A percentile compares a stretch with the other conserved stretches of the same genome.
Evolutionary conservation across 495 filamentous ascomycete species (phyloP).

Genomic region (Neurospora tetraspora): DNA sequence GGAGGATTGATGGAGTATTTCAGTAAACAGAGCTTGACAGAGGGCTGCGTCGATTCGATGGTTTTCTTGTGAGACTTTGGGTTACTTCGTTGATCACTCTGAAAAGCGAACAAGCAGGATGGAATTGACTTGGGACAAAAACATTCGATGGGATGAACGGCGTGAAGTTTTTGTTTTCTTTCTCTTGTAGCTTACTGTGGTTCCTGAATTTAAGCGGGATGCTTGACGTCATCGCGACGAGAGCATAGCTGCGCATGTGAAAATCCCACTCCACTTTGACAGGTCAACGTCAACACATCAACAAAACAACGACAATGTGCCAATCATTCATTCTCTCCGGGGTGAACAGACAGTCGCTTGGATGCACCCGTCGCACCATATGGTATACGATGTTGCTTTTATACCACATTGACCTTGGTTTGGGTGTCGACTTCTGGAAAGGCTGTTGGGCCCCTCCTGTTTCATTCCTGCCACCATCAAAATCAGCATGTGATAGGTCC

Average conservation of each 20-base stretch:
- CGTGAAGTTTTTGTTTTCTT: not conserved
- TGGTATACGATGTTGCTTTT: not conserved
- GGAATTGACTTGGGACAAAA: not conserved
- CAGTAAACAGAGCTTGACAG: not conserved
- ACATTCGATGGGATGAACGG: not conserved
- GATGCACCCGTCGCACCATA: not conserved
- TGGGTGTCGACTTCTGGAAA: not conserved
- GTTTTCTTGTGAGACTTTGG: not conserved
- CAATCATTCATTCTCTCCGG: too few species aligned
- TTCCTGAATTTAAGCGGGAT: not conserved
- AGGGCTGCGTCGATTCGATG: not conserved
- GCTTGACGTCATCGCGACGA: not conserved
- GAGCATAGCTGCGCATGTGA: not conserved
- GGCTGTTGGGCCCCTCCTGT: not conserved
- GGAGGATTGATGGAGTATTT: not conserved
- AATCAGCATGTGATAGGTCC: not conserved
- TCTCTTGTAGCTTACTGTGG: not conserved
- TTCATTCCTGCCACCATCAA: not conserved
- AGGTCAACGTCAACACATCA: not conserved
- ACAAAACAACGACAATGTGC: too few species aligned
- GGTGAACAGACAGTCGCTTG: not conserved
- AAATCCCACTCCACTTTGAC: not conserved
- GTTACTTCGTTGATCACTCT: not conserved
- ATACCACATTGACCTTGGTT: not conserved
- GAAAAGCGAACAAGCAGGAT: not conserved